Evolutionary conservation across 441 rosid genomes (phyloP), one percentile per base, ranked within the genome.

Genomic region (Gossypium schwendimanii): DNA sequence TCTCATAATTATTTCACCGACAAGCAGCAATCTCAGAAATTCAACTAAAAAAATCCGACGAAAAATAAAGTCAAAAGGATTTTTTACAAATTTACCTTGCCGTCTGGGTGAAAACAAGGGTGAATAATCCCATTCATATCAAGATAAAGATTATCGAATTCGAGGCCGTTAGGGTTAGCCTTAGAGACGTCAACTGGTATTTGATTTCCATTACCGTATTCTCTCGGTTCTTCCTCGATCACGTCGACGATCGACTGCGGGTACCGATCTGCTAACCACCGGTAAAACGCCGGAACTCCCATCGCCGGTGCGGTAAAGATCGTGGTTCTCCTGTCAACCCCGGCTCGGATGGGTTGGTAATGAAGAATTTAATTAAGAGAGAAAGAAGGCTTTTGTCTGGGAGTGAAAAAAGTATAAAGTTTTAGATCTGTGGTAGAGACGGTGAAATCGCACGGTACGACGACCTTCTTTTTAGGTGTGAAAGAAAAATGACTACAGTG

Each of bases 211-310:
- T 65, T 77, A 26, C 72, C 70, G 60, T 78, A 84, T 64, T 75
- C 83, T 54, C 71, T 28, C 12, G 91, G 86, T 78, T 90, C 92
- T 44, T 87, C 98, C 80, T 91, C 99, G 39, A 90, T 77, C 21
- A 90, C 97, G 74, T 95, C 97, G 67, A 61, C 82, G 55, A 95
- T 93, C 8, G 98, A 78, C 76, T 75, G 87, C 20, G 97, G 92
- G 79, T 91, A 95, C 36, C 98, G 90, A 85, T 95, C 98, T 14
- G 97, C 97, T 21, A 95, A 93, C 97, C 98, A 93, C 86, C 90
- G 77, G 87, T 91, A 93, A 73, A 95, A 95, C 76, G 98, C 96
- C 0, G 99, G 99, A 5, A 95, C 98, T 15, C 99, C 99, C 99
- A 95, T 95, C 77, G 76, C 74, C 74, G 24, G 61, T 4, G 36